Conservation (phyloP, 1,284 basidiomycete genomes). For the Ceratobasidium sp. region DNA sequence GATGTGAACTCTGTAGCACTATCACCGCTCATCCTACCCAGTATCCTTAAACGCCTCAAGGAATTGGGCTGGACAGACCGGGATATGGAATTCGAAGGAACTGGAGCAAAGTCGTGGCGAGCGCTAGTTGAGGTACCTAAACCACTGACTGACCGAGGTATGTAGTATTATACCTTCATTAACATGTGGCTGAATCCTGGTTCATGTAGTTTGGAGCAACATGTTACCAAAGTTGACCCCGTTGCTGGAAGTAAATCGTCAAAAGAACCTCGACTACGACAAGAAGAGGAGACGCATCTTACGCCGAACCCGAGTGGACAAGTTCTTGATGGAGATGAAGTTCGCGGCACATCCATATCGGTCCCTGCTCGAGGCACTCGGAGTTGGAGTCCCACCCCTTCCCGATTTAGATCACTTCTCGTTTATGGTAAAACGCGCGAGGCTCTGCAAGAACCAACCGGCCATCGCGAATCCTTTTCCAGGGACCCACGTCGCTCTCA, state of each 20-base stretch:
- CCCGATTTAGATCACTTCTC: background rate
- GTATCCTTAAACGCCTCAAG: background rate
- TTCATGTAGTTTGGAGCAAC: background rate
- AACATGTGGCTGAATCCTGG: no score
- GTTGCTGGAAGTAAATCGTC: background rate
- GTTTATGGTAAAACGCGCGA: background rate
- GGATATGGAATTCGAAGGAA: background rate
- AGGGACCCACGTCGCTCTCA: background rate
- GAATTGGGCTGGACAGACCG: background rate
- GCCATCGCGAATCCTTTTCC: conserved; percentile 5
- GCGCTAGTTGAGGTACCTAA: conserved; percentile 14
- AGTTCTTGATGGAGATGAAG: background rate
- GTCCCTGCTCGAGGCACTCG: background rate
- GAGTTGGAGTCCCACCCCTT: no score
- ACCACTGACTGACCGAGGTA: conserved; percentile 5
- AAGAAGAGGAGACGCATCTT: background rate
- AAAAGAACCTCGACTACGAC: background rate
- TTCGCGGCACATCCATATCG: background rate
- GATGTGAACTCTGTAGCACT: no score
- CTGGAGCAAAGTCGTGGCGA: background rate
- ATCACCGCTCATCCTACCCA: background rate
- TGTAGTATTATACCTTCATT: background rate
- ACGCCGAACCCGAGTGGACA: background rate
- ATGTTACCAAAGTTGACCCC: background rate
- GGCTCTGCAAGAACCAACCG: no score